Percentiles rank a stretch among this genome's conserved stretches.
Evolutionary conservation across 305 asterid species (phyloP).

Genomic region (Ilex paraguariensis): DNA sequence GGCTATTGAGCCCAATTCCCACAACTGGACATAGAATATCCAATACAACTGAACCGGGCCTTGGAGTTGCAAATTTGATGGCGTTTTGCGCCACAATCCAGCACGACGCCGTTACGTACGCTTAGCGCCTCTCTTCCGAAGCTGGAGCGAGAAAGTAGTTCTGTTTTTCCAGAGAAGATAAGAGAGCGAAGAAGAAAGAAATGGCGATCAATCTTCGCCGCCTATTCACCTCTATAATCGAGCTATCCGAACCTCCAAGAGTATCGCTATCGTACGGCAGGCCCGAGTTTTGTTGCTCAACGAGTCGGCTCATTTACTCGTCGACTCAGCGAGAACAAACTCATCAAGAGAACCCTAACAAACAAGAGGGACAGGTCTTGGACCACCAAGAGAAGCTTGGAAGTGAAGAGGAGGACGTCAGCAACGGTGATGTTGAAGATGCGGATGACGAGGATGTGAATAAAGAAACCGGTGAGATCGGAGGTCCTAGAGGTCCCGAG

Average conservation of each 20-base stretch:
- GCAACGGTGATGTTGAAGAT: not conserved
- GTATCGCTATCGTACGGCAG: conserved; percentile 3
- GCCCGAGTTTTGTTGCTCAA: conserved; percentile 11
- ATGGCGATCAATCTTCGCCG: conserved; percentile 62
- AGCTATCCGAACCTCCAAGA: conserved; percentile 21
- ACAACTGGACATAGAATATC: no score
- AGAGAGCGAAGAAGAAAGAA: not conserved
- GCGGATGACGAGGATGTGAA: conserved; percentile 29
- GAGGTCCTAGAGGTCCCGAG: conserved; percentile 93
- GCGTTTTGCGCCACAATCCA: no score
- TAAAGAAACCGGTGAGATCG: conserved; percentile 62
- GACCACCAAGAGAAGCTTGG: conserved; percentile 27
- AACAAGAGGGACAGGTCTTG: not conserved
- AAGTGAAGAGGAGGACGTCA: conserved; percentile 10
- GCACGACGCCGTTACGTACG: no score
- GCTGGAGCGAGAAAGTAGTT: no score
- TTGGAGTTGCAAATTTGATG: no score
- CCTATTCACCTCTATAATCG: conserved; percentile 25
- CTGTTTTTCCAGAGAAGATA: no score
- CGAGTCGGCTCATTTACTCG: conserved; percentile 38
- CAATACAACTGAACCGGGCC: no score
- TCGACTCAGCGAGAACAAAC: conserved; percentile 33
- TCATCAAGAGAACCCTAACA: not conserved
- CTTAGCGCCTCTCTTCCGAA: no score
- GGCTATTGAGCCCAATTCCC: no score